phyloP scores from a whole-genome alignment of 495 filamentous ascomycete species.

The Aspergillus homomorphus region DNA sequence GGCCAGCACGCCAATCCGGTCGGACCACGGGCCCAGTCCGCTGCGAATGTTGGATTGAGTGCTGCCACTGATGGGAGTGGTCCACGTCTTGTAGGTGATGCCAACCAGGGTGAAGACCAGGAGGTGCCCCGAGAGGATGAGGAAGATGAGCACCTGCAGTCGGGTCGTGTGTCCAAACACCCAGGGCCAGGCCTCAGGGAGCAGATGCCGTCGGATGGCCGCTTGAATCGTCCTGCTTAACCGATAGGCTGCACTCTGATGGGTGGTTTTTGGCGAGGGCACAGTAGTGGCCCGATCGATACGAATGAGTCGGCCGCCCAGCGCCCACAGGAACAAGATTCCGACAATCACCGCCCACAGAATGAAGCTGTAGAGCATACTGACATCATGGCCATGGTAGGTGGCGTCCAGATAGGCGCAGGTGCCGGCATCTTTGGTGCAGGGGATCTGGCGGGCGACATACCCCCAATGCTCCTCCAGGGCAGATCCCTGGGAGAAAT shows the following conservation, averaged over 20 bases:
- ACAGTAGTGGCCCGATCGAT: conserved; percentile 10
- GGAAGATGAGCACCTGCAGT: conserved; percentile 49
- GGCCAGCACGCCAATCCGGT: conserved; percentile 61
- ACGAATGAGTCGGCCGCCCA: conserved; percentile 22
- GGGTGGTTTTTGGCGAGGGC: conserved; percentile 3
- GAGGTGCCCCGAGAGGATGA: conserved; percentile 50
- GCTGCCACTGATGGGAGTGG: conserved; percentile 52
- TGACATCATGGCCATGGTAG: conserved; percentile 56
- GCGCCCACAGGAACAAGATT: conserved; percentile 48
- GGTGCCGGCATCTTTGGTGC: conserved; percentile 55
- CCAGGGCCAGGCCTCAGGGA: conserved; percentile 35
- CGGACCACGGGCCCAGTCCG: conserved; percentile 57
- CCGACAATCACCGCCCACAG: conserved; percentile 56
- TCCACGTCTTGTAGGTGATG: conserved; percentile 56
- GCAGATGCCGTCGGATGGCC: conserved; percentile 26
- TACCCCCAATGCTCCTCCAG: conserved; percentile 62
- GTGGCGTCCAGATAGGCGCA: conserved; percentile 63
- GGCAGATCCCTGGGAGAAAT: conserved; percentile 31
- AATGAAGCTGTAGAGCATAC: conserved; percentile 60
- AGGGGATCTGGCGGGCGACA: conserved; percentile 52
- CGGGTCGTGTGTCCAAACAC: conserved; percentile 40
- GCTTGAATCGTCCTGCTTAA: conserved; percentile 16
- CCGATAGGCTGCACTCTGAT: conserved; percentile 17
- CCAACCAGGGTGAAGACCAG: conserved; percentile 62
- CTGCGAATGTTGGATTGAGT: conserved; percentile 54